Base-by-base conservation (phyloP, 768 basidiomycete species). In the Rhizopogon roseolus region DNA sequence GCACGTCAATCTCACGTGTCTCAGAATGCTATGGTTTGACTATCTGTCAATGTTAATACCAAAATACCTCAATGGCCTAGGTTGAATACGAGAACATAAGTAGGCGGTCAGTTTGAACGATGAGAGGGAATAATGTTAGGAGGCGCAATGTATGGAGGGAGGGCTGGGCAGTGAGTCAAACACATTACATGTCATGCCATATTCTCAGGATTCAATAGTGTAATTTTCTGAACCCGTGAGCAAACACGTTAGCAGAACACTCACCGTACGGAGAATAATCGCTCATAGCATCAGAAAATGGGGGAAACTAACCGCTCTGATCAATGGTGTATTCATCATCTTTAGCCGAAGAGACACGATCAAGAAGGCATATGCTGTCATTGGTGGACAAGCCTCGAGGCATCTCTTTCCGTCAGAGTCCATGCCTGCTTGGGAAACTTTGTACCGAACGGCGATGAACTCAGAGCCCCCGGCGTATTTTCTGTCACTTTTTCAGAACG, bases 291-390 rank as follows among this genome's bases (percentile, higher is more conserved):
- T 16, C 22, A 13, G 29, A 36, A 14, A 17, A 32, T 36, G 34
- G 34, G 34, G 4, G 6, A 45, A 45, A 3, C 28, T 22, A 5
- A 17, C 17, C 17, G 17, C 32, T 79, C 77, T 60, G 75, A 10
- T 77, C 69, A 50, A 80, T 69, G 56, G 79, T 71, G 54, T 80
- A 80, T 60, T 79, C 76, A 3, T 76, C 78, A 8, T 78, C 60
- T 56, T 74, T 67, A 34, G 78, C 67, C 34, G 73, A 76, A 0
- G 73, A 64, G 77, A 77, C 48, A 79, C 77, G 3, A 73, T 76
- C 13, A 22, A 16, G 64, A 80, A 75, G 2, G 71, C 73, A 55
- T 76, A 79, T 65, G 52, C 71, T 71, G 55, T 76, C 66, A n/a
- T 66, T 57, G 1, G 70, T 71, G 6, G 63, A 63, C 25, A 74